Evolutionary conservation across 1,284 basidiomycete species (phyloP), one percentile per base, ranked within the genome.

Genomic region (Coniferiporia sulphurascens): DNA sequence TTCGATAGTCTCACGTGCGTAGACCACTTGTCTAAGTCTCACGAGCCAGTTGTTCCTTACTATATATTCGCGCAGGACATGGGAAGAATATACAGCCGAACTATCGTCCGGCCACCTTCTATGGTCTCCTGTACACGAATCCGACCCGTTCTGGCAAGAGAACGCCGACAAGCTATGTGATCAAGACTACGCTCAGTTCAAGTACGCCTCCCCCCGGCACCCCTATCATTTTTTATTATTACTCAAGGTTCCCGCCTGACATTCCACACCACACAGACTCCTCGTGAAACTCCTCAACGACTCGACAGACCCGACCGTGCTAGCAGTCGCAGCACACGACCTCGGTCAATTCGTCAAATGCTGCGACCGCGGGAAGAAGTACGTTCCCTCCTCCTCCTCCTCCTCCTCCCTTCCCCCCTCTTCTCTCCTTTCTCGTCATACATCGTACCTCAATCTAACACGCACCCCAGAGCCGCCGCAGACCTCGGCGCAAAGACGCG

Each of bases 121-220:
- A 4, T 98, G 95, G 92, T 89, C 93, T 5, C 95, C 96, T 4
- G 91, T 94, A 17, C 97, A 99, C 70, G 91, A 95, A 69, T 93
- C 91, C 6, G 96, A 98, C 60, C 86, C 94, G 55, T 99, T 99
- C 75, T 99, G 96, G 96, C 93, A 91, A 69, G 93, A 96, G 75
- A 98, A 99, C 69, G 93, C 90, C 0, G 74, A 75, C 5, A 93
- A 86, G 69, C 74, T 98, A 53, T 91, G 92, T 65, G 93, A 95
- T 63, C 84, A 82, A 59, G 86, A 91, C 68, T 82, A 86, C 62
- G 85, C 87, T 66, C 86, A 91, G 62, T 79, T 96, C 61, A 93
- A 89, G 93, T 94, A 63, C 34, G 72, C 69, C 27, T 27, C 27
- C 27, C 27, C 27, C 27, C 27, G n/a, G 56, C 55, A 65, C 36